Evolutionary conservation across 176 grass and related monocot genomes (phyloP).

Genomic region (Puya raimondii): DNA sequence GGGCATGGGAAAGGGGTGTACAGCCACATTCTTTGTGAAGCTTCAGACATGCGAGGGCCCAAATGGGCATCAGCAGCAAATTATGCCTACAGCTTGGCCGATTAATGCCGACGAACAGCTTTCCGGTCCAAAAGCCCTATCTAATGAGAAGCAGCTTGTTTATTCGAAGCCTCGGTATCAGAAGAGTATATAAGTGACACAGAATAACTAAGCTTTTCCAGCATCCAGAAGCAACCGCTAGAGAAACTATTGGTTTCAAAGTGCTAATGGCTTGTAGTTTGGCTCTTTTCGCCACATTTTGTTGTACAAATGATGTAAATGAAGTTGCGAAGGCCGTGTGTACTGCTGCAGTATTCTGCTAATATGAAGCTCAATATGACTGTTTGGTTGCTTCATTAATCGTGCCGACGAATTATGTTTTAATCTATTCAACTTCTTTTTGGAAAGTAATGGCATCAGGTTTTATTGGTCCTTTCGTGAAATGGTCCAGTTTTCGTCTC

Average conservation of each 20-base stretch:
- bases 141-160: constrained; percentile 24
- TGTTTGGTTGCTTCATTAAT: background rate
- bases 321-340: background rate
- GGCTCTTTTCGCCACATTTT: constrained; percentile 24
- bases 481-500: too few relatives aligned
- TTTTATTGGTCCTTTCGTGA: too few relatives aligned
- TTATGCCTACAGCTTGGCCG: constrained; percentile 39
- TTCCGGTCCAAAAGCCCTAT: constrained; percentile 4
- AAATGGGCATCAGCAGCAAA: constrained; percentile 49
- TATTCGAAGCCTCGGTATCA: constrained; percentile 65
- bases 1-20: constrained; percentile 85
- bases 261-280: constrained; percentile 18
- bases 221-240: constrained; percentile 5
- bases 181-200: constrained; percentile 46
- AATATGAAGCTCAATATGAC: background rate
- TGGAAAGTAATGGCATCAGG: background rate
- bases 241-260: constrained; percentile 28
- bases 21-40: constrained; percentile 59
- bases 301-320: constrained; percentile 56
- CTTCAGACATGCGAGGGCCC: constrained; percentile 53
- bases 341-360: background rate
- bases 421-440: background rate
- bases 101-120: constrained; percentile 26
- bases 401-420: background rate
- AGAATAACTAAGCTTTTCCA: constrained; percentile 17